A percentile compares a stretch with the other conserved stretches of the same genome.
Conservation (phyloP, 139 green algal genomes). For the Chlorella sorokiniana region DNA sequence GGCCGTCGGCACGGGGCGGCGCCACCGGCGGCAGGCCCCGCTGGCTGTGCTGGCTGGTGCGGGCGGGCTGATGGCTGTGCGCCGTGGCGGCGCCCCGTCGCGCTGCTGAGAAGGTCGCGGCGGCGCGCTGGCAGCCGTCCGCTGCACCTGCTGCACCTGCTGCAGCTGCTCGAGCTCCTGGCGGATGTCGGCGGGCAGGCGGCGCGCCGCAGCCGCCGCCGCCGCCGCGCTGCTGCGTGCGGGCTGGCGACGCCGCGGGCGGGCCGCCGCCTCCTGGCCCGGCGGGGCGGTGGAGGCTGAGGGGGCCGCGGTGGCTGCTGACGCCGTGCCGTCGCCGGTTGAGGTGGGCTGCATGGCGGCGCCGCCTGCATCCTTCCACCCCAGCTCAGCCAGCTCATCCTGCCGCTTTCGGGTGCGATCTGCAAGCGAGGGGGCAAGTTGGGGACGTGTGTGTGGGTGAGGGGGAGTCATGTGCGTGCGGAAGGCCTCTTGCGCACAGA, state of each 20-base stretch:
- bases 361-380: conserved; percentile 1
- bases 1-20: not conserved
- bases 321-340: conserved; percentile 17
- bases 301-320: not conserved
- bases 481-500: too few species aligned
- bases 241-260: not conserved
- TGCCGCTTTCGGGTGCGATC: conserved; percentile 26
- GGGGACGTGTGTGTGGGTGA: not conserved
- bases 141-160: conserved; percentile 11
- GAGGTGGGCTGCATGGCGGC: not conserved
- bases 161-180: conserved; percentile 37
- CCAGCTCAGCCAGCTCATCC: conserved; percentile 9
- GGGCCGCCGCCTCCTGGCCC: not conserved
- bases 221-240: not conserved
- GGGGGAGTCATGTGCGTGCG: not conserved
- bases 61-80: not conserved
- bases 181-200: conserved; percentile 46
- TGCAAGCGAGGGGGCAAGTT: not conserved
- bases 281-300: not conserved
- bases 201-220: not conserved
- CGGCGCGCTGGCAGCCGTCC: not conserved
- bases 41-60: conserved; percentile 15
- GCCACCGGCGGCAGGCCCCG: not conserved
- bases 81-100: not conserved
- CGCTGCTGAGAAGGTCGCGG: not conserved